phyloP scores from a whole-genome alignment of 2,329 filamentous ascomycete genomes.

The Cladosporium cucumerinum region DNA sequence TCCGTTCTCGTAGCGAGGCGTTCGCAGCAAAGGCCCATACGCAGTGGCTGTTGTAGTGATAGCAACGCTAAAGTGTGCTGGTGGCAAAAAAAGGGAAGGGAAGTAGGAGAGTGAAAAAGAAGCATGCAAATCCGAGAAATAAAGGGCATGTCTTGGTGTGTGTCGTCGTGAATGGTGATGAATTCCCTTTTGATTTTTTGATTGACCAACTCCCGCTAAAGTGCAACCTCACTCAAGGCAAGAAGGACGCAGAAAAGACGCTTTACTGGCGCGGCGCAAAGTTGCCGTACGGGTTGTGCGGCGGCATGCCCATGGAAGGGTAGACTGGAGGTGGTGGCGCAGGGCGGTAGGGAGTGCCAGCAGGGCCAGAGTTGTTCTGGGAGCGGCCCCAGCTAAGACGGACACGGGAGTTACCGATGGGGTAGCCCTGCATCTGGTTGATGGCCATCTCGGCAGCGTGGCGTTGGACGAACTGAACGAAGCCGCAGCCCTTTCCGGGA shows the following conservation, averaged over 20 bases:
- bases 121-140: slow-evolving; percentile 16
- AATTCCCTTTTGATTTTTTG: slow-evolving; percentile 19
- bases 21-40: slow-evolving; percentile 7
- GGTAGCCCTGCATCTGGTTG: slow-evolving; percentile 99
- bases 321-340: slow-evolving; percentile 78
- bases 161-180: slow-evolving; percentile 20
- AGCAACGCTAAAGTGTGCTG: slow-evolving; percentile 17
- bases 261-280: slow-evolving; percentile 63
- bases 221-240: slow-evolving; percentile 40
- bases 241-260: slow-evolving; percentile 33
- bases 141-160: slow-evolving; percentile 17
- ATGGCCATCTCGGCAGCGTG: slow-evolving; percentile 99
- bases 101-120: slow-evolving; percentile 13
- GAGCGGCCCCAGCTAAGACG: slow-evolving; percentile 96
- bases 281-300: slow-evolving; percentile 60
- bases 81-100: slow-evolving; percentile 12
- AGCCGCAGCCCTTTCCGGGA: slow-evolving; percentile 96
- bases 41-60: slow-evolving; percentile 10
- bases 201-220: slow-evolving; percentile 41
- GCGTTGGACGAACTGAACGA: slow-evolving; percentile 98
- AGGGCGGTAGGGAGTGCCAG: slow-evolving; percentile 93
- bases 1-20: slow-evolving; percentile 12
- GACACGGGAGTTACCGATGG: slow-evolving; percentile 96
- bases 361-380: slow-evolving; percentile 97
- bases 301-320: slow-evolving; percentile 63